Evolutionary conservation across 179 eudicot genomes (phyloP).

Genomic region (Nepenthes alata): DNA sequence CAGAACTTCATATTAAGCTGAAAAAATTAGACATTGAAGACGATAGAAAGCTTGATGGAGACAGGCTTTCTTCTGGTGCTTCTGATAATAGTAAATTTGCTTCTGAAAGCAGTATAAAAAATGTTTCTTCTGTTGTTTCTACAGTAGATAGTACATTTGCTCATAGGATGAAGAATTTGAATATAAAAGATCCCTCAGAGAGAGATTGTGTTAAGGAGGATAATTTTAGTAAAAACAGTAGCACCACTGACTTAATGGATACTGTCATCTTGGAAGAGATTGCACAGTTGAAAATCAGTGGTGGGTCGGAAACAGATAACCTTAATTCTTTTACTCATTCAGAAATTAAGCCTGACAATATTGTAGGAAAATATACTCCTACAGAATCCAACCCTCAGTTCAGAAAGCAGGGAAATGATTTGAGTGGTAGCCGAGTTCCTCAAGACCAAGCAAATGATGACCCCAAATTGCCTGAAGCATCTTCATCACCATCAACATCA

Average conservation of each 20-base stretch:
- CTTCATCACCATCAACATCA: conserved; percentile 11
- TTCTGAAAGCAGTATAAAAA: conserved; percentile 19
- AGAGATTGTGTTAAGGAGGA: conserved; percentile 8
- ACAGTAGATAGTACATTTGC: conserved; percentile 22
- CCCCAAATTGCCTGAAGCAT: conserved; percentile 2
- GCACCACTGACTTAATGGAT: conserved; percentile 12
- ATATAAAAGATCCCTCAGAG: conserved; percentile 20
- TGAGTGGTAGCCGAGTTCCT: conserved; percentile 2
- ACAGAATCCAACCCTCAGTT: conserved; percentile 2
- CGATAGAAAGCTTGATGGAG: conserved; percentile 12
- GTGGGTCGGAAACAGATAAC: conserved; percentile 7
- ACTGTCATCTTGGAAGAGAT: conserved; percentile 30
- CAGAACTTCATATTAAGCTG: conserved; percentile 28
- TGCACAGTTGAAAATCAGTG: conserved; percentile 29
- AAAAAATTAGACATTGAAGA: conserved; percentile 27
- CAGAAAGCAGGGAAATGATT: conserved; percentile 9
- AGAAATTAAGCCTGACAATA: conserved; percentile 4
- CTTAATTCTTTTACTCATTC: conserved; percentile 5
- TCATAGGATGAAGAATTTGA: conserved; percentile 34
- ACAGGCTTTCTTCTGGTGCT: conserved; percentile 9
- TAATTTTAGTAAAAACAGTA: conserved; percentile 6
- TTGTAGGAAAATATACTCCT: neutral
- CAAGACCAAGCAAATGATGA: conserved; percentile 7
- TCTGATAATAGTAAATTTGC: conserved; percentile 16
- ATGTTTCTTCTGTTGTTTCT: conserved; percentile 20